Percentiles rank a stretch among this genome's conserved stretches.
Conservation (phyloP, 1,139 yeast species). For the Kodamaea sp. region DNA sequence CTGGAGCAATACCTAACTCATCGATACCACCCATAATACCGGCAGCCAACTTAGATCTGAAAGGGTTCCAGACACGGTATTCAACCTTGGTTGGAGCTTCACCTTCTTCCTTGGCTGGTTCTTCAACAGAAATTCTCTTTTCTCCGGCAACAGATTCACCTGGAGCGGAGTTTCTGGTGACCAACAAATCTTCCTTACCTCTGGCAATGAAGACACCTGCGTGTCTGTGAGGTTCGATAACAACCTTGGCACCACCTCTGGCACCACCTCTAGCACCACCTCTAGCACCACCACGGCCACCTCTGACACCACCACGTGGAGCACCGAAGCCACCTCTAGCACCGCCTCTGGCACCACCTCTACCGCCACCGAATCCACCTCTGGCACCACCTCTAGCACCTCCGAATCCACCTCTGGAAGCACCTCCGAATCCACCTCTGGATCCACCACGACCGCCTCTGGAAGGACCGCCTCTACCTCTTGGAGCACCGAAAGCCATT, state of each 20-base stretch:
- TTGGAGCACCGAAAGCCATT: conserved; percentile 38
- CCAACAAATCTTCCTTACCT: conserved; percentile 98
- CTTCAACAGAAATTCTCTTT: conserved; percentile 92
- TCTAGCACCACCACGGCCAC: conserved; percentile 63
- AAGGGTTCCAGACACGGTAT: conserved; percentile 99
- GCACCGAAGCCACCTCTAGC: conserved; percentile 47
- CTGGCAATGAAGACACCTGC: conserved; percentile 98
- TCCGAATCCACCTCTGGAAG: conserved; percentile 26
- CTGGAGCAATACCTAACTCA: conserved; percentile 96
- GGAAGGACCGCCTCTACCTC: conserved; percentile 38
- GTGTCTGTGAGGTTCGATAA: conserved; percentile 97
- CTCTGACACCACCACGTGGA: conserved; percentile 46
- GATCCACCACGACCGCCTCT: conserved; percentile 47
- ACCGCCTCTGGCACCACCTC: conserved; percentile 44
- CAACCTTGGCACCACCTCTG: conserved; percentile 87
- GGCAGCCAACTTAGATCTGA: conserved; percentile 99
- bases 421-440: conserved; percentile 45
- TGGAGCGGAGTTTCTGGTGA: conserved; percentile 95
- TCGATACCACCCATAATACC: conserved; percentile 99
- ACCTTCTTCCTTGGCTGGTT: conserved; percentile 83
- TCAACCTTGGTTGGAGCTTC: conserved; percentile 92
- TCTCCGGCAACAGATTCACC: conserved; percentile 99
- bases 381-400: conserved; percentile 30
- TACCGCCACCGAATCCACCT: conserved; percentile 33
- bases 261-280: conserved; percentile 84